Evolutionary conservation across 1,139 yeast genomes (phyloP), one percentile per base, ranked within the genome.

Genomic region (Magnusiomyces ingens): DNA sequence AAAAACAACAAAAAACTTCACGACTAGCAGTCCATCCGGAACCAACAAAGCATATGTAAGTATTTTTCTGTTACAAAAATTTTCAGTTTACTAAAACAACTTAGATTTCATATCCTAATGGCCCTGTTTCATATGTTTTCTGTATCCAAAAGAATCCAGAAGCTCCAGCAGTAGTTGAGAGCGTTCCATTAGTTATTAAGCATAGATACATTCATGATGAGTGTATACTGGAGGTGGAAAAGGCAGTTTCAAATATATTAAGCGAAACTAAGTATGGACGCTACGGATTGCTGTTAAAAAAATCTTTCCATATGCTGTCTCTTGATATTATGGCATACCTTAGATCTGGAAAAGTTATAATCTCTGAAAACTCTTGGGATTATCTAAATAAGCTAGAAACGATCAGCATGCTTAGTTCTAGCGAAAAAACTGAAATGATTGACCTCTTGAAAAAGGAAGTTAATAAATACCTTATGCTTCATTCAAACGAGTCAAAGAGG

Each of bases 121-220:
- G 86, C 55, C 86, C 90, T 0, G 80, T 81, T 0, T 76, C 81
- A 1, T 77, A 77, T 49, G 81, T 84, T 56, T 87, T 78, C 65
- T 75, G 77, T 51, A 75, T 85, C 22, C 68, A 64, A 38, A 55
- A 49, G 15, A 55, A 10, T 49, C 50, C 21, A 22, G 45, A 15
- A 21, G 40, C 46, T 18, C 45, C 19, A 18, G 15, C 22, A n/a
- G 37, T 36, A 1, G 47, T 54, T 37, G 61, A 59, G 19, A 50
- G 49, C 2, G 54, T 62, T 17, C 49, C 55, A 29, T 54, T 62
- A 38, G 48, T 40, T 8, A 57, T 62, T 18, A 41, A 52, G 2
- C 63, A 63, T 48, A 49, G 65, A 45, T 58, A 58, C 42, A 45
- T 63, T 11, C 50, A 53, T 38, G 59, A 58, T 40, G 65, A 50